Conservation (phyloP, 2,329 filamentous ascomycete species). For the Xylariaceae sp. region DNA sequence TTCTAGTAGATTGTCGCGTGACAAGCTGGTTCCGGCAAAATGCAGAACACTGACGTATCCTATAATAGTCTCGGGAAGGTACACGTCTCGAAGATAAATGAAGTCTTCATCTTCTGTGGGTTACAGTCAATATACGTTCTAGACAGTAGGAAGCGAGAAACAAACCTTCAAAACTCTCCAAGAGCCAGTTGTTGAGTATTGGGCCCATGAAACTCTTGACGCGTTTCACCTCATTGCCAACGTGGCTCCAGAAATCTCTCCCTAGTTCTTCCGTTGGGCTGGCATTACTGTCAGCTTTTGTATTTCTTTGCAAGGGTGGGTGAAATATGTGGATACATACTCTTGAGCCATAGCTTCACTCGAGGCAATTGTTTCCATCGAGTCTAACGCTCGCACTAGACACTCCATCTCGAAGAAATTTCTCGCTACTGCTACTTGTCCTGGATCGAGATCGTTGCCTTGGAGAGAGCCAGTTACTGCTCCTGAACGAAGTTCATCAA, state of each 20-base stretch:
- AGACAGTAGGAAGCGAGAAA: background rate
- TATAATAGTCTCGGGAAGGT: constrained; percentile 84
- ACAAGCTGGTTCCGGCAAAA: constrained; percentile 75
- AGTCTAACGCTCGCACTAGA: constrained; percentile 69
- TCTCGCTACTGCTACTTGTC: constrained; percentile 58
- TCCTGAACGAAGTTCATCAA: constrained; percentile 37
- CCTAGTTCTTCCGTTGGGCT: constrained; percentile 43
- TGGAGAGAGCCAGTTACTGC: constrained; percentile 36
- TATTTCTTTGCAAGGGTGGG: background rate
- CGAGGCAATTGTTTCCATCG: constrained; percentile 69
- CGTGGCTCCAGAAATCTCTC: constrained; percentile 57
- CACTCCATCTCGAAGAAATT: constrained; percentile 73
- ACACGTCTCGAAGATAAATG: constrained; percentile 70
- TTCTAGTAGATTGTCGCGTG: constrained; percentile 77
- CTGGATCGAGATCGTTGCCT: constrained; percentile 45
- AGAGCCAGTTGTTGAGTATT: constrained; percentile 70
- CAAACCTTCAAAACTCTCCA: constrained; percentile 61
- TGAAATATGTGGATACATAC: constrained; percentile 47
- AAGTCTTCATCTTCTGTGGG: constrained; percentile 64
- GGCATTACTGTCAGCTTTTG: constrained; percentile 36
- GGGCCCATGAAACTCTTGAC: constrained; percentile 64
- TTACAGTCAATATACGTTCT: constrained; percentile 17
- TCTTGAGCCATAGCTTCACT: constrained; percentile 57
- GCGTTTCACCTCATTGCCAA: constrained; percentile 60
- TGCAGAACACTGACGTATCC: constrained; percentile 84